phyloP scores from a whole-genome alignment of 2,329 filamentous ascomycete genomes.

The Gnomoniopsis smithogilvyi region DNA sequence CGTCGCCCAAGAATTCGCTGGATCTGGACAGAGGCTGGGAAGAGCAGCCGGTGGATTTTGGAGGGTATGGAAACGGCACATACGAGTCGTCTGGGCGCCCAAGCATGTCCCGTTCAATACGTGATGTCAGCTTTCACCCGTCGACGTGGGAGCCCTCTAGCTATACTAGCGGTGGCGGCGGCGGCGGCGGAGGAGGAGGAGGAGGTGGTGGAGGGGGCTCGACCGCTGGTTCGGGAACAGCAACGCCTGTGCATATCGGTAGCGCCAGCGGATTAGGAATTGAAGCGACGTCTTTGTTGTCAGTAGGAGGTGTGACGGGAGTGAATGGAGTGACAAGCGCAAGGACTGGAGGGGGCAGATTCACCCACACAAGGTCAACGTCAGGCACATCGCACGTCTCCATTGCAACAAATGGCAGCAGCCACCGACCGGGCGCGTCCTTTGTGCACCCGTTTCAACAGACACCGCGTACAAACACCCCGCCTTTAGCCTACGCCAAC shows the following conservation, averaged over 20 bases:
- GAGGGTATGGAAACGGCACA: conserved; percentile 26
- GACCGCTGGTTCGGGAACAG: conserved; percentile 19
- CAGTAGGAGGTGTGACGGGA: not conserved
- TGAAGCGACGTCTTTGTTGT: not conserved
- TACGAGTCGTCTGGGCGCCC: conserved; percentile 22
- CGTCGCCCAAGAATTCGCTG: conserved; percentile 59
- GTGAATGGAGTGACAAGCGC: not conserved
- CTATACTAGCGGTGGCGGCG: not conserved
- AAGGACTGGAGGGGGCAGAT: conserved; percentile 31
- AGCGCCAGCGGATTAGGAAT: conserved; percentile 23
- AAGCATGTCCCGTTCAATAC: conserved; percentile 26
- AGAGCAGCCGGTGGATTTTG: conserved; percentile 43
- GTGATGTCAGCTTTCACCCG: conserved; percentile 45
- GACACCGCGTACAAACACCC: conserved; percentile 58
- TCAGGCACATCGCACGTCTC: conserved; percentile 57
- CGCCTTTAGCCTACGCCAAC: conserved; percentile 56
- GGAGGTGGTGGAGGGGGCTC: not conserved
- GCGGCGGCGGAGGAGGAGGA: not conserved
- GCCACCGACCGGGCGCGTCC: conserved; percentile 37
- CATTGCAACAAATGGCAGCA: conserved; percentile 52
- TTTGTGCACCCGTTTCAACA: conserved; percentile 66
- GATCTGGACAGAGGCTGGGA: conserved; percentile 60
- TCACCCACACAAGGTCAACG: conserved; percentile 55
- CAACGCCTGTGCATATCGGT: conserved; percentile 12
- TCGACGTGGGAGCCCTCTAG: conserved; percentile 15